phyloP scores from a whole-genome alignment of 106 monocot genomes.

The Acorus calamus region DNA sequence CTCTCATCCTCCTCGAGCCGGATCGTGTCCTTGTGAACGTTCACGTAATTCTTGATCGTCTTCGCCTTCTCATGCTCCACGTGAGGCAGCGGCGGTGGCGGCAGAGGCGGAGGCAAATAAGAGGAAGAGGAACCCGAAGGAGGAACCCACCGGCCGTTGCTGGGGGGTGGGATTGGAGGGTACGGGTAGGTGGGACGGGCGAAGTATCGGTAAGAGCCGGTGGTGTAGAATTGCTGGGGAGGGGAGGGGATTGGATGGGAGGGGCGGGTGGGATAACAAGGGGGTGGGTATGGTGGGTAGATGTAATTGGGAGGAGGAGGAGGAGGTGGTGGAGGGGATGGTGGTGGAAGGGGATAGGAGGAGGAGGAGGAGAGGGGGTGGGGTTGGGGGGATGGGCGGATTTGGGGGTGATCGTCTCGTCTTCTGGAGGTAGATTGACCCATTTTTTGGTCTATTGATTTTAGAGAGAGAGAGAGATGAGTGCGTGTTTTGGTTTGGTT shows the following conservation, averaged over 20 bases:
- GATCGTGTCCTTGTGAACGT: slow-evolving; percentile 79
- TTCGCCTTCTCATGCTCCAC: slow-evolving; percentile 72
- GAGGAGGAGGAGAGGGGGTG: slow-evolving; percentile 3
- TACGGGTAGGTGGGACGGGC: too few relatives aligned
- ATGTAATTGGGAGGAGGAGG: slow-evolving; percentile 5
- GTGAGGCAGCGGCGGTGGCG: slow-evolving; percentile 30
- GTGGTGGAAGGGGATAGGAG: neutral
- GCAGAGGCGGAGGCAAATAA: neutral
- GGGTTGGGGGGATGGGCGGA: neutral
- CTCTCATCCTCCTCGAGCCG: slow-evolving; percentile 37
- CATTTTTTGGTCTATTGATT: too few relatives aligned
- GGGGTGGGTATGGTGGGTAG: neutral
- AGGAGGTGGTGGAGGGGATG: neutral
- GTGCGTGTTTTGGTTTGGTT: too few relatives aligned
- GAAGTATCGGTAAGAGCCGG: slow-evolving; percentile 1
- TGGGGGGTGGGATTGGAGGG: neutral
- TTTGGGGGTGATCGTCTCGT: neutral
- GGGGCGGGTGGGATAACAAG: slow-evolving; percentile 6
- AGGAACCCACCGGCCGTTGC: neutral
- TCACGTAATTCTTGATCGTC: slow-evolving; percentile 75
- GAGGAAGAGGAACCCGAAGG: neutral
- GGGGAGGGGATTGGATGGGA: neutral
- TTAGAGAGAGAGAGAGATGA: too few relatives aligned
- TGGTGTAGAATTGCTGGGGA: neutral
- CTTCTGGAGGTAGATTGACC: slow-evolving; percentile 4